phyloP scores from a whole-genome alignment of 495 filamentous ascomycete species.

The Cercophora scortea region DNA sequence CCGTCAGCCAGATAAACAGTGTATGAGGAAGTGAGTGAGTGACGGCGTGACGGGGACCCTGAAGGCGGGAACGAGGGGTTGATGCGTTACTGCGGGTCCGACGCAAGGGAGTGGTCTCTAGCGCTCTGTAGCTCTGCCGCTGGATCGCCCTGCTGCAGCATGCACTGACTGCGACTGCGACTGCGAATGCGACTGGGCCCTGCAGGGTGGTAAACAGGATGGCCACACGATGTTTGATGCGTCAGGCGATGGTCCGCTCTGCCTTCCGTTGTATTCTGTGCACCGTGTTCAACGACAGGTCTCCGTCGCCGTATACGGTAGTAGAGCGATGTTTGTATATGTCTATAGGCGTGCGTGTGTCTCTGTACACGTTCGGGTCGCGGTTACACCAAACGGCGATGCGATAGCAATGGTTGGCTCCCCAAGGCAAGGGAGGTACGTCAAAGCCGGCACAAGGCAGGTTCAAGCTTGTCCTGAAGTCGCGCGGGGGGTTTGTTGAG shows the following conservation, averaged over 20 bases:
- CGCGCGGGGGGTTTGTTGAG: conserved; percentile 2
- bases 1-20: too few relatives aligned
- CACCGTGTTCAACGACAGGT: conserved; percentile 17
- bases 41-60: conserved; percentile 3
- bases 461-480: conserved; percentile 3
- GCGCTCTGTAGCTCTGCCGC: conserved; percentile 13
- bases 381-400: conserved; percentile 26
- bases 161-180: background rate
- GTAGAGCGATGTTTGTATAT: too few relatives aligned
- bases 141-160: conserved; percentile 24
- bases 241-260: conserved; percentile 5
- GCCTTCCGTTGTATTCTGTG: conserved; percentile 10
- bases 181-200: too few relatives aligned
- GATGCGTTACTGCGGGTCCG: conserved; percentile 20
- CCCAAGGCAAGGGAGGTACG: background rate
- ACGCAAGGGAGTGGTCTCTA: conserved; percentile 14
- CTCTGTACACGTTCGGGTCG: conserved; percentile 17
- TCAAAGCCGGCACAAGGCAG: conserved; percentile 16
- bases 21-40: too few relatives aligned
- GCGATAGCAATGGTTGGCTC: conserved; percentile 22
- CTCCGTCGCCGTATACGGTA: background rate
- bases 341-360: conserved; percentile 6
- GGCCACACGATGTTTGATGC: background rate
- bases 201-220: conserved; percentile 2
- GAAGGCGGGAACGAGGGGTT: conserved; percentile 14